These are phyloP conservation scores for Cerioporus squamosus DNA, from an alignment of 1,284 basidiomycete species.

Conservation along the genomic window DNA sequence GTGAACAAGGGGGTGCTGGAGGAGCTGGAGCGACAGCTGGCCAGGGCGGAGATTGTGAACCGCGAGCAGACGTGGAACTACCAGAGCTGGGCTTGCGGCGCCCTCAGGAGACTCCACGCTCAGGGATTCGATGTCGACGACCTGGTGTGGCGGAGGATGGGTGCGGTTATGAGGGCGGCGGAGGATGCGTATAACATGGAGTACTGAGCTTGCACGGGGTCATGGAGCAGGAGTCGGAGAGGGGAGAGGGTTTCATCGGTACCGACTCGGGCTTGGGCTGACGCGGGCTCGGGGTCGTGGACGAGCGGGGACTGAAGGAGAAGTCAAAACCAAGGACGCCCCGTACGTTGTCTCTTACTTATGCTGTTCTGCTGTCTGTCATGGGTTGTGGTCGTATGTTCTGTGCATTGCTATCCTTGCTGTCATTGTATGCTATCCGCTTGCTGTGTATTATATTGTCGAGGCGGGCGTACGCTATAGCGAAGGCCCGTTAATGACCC, in stretches of 20 bases:
- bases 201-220: too few relatives aligned
- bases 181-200: slow-evolving; percentile 6
- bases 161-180: background rate
- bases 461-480: too few relatives aligned
- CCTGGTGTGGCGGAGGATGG: background rate
- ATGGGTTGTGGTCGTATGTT: background rate
- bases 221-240: too few relatives aligned
- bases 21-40: background rate
- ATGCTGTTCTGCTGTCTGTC: background rate
- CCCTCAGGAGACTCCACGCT: slow-evolving; percentile 15
- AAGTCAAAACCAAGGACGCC: too few relatives aligned
- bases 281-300: too few relatives aligned
- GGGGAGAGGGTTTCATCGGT: too few relatives aligned
- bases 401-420: background rate
- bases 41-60: slow-evolving; percentile 1
- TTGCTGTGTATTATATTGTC: background rate
- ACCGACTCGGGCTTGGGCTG: too few relatives aligned
- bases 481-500: too few relatives aligned
- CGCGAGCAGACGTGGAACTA: background rate
- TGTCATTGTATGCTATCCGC: background rate
- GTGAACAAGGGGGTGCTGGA: background rate
- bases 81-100: slow-evolving; percentile 16
- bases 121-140: background rate
- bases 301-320: too few relatives aligned
- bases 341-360: background rate